Evolutionary conservation across 306 rosid genomes (phyloP).

Genomic region (apple (Malus domestica)): DNA sequence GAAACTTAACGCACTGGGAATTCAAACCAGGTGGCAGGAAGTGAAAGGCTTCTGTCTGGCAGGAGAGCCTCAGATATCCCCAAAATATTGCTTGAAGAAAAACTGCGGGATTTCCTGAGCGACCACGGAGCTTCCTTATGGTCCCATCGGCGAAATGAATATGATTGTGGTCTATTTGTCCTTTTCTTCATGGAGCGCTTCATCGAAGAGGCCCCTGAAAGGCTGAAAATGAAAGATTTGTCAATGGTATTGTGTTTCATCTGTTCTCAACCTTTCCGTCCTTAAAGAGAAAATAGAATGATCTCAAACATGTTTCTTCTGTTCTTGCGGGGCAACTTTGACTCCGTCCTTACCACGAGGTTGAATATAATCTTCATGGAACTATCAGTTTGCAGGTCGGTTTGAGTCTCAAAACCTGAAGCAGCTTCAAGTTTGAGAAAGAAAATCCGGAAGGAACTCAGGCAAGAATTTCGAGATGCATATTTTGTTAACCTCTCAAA

Average conservation of each 20-base stretch:
- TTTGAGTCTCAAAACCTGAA: no score
- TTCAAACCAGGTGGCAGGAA: no score
- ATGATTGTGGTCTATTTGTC: conserved; percentile 91
- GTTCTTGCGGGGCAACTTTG: no score
- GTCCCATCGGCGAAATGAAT: conserved; percentile 80
- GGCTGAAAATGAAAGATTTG: conserved; percentile 64
- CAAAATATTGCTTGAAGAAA: no score
- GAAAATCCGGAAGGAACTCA: conserved; percentile 56
- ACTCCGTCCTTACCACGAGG: no score
- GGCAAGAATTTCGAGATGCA: conserved; percentile 41
- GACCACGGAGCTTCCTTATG: no score
- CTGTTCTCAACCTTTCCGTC: neutral
- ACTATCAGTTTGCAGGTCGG: no score
- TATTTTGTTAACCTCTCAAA: neutral
- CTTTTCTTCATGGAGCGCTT: conserved; percentile 79
- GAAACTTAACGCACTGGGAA: no score
- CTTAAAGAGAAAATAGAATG: neutral
- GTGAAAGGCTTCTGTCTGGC: no score
- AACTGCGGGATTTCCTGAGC: no score
- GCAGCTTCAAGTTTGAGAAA: conserved; percentile 81
- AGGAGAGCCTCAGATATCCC: no score
- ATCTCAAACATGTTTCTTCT: neutral
- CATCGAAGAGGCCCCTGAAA: conserved; percentile 66
- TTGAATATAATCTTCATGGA: no score
- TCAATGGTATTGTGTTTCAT: conserved; percentile 46